Conservation (phyloP, 495 filamentous ascomycete genomes). For the Penicillium mononematosum region DNA sequence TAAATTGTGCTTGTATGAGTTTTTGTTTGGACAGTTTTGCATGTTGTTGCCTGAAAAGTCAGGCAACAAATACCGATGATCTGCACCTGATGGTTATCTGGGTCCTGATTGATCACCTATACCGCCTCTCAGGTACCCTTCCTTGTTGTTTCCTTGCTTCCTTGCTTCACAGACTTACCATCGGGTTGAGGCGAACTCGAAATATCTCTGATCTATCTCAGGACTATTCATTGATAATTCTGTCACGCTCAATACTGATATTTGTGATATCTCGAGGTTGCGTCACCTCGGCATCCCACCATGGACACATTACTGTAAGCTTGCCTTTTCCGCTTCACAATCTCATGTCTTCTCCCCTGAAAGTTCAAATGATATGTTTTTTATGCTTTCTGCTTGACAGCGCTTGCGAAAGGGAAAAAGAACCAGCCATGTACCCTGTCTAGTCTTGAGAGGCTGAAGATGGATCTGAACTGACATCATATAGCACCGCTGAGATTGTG, state of each 20-base stretch:
- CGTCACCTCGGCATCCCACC: slow-evolving; percentile 16
- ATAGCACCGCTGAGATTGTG: slow-evolving; percentile 74
- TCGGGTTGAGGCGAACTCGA: background rate
- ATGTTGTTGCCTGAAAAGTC: background rate
- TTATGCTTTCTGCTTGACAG: background rate
- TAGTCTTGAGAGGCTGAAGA: slow-evolving; percentile 21
- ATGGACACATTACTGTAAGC: slow-evolving; percentile 85
- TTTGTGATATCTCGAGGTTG: background rate
- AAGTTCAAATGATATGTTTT: background rate
- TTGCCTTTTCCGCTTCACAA: background rate
- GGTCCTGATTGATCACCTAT: slow-evolving; percentile 20
- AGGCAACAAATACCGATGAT: slow-evolving; percentile 1
- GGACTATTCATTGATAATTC: background rate
- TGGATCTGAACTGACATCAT: slow-evolving; percentile 27
- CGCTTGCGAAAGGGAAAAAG: background rate
- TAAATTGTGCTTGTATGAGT: background rate
- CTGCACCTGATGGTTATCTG: slow-evolving; percentile 23
- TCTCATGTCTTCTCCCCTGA: background rate
- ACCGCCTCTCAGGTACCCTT: slow-evolving; percentile 18
- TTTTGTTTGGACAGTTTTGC: background rate
- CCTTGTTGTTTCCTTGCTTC: slow-evolving; percentile 1
- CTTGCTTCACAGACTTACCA: slow-evolving; percentile 5
- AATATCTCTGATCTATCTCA: background rate
- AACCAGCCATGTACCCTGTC: background rate
- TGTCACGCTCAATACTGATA: background rate